A percentile compares a stretch with the other conserved stretches of the same genome.
Evolutionary conservation across 805 yeast genomes (phyloP).

Genomic region (Brettanomyces sp.): DNA sequence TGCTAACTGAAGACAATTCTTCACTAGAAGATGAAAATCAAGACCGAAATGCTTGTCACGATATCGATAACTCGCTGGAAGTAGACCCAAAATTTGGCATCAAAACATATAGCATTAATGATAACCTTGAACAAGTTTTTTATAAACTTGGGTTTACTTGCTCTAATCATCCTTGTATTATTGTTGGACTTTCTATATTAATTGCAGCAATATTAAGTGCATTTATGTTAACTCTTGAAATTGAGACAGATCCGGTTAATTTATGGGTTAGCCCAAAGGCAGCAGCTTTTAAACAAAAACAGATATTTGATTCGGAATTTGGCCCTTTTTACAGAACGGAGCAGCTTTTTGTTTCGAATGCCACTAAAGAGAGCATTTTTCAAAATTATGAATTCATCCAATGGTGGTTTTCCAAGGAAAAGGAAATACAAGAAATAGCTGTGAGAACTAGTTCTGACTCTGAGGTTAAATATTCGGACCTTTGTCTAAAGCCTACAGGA

Average conservation of each 20-base stretch:
- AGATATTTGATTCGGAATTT: conserved; percentile 66
- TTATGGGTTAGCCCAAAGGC: conserved; percentile 85
- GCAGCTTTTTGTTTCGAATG: conserved; percentile 67
- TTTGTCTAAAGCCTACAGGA: conserved; percentile 79
- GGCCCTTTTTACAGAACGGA: conserved; percentile 90
- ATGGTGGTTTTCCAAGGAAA: conserved; percentile 89
- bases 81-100: conserved; percentile 6
- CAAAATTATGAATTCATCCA: conserved; percentile 52
- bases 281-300: conserved; percentile 57
- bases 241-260: conserved; percentile 74
- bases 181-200: conserved; percentile 34
- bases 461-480: conserved; percentile 38
- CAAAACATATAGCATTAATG: conserved; percentile 30
- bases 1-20: conserved; percentile 8
- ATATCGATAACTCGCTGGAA: too few species aligned
- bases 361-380: conserved; percentile 47
- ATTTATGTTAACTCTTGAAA: conserved; percentile 40
- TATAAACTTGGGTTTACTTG: conserved; percentile 48
- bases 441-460: conserved; percentile 11
- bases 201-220: conserved; percentile 38
- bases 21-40: too few species aligned
- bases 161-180: conserved; percentile 47
- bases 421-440: conserved; percentile 32
- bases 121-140: conserved; percentile 38
- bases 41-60: too few species aligned